Evolutionary conservation across 2,329 filamentous ascomycete species (phyloP), one percentile per base, ranked within the genome.

Genomic region (Zymoseptoria crescenta): DNA sequence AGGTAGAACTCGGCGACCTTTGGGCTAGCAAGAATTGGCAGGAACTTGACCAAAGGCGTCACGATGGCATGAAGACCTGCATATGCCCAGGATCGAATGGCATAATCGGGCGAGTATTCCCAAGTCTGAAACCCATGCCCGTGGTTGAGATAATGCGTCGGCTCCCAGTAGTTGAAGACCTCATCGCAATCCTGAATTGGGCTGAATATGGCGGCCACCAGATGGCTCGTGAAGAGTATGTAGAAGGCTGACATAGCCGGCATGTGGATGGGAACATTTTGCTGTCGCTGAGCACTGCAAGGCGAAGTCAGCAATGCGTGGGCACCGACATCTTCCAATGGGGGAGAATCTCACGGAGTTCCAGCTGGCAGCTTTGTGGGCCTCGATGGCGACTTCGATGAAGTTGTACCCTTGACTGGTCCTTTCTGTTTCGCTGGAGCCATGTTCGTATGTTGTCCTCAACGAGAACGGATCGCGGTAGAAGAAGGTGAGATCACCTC

Each of bases 131-230:
- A 80, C 48, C 93, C 94, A 70, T 96, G 93, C 68, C 90, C 89
- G 78, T 96, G 91, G 60, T 86, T 88, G 28, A 99, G 82, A 74
- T 96, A 99, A 75, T 99, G 94, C 0, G 92, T 86, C 0, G 94
- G 93, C 70, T 99, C 94, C 91, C 93, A 99, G 79, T 96, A 99
- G 74, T 99, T 99, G 82, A 96, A 99, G 9, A 93, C 93, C 78
- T 99, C 94, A 69, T 99, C 94, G 73, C 94, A 99, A 75, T 99
- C 94, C 73, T 96, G 92, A 65, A 99, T 96, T 0, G 94, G 94
- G 1, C 91, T 87, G 72, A 87, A 93, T 30, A 88, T 70, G 9
- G 93, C 94, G 6, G 93, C 89, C 21, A 93, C 68, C 19, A 88
- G 65, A 70, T 91, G 91, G 64, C 88, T 86, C 29, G 79, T 77